These are phyloP conservation scores for Pseudotsuga menziesii DNA, from an alignment of 75 land plant genomes.

Conservation along the genomic window DNA sequence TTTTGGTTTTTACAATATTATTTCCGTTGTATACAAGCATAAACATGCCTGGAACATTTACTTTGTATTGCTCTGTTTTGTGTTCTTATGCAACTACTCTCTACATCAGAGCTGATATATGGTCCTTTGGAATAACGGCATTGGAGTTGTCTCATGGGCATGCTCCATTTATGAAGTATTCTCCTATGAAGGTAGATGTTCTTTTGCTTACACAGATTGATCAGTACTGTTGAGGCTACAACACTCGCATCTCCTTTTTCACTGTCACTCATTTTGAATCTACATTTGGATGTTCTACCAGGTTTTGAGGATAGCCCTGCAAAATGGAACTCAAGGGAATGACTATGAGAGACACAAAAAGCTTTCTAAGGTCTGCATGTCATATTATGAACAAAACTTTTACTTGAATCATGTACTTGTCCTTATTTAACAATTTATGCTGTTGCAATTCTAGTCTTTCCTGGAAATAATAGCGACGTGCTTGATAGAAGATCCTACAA, in stretches of 20 bases:
- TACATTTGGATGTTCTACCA: background rate
- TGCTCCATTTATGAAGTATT: constrained; percentile 47
- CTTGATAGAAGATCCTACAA: constrained; percentile 19
- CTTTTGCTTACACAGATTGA: background rate
- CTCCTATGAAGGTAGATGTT: constrained; percentile 42
- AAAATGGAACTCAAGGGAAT: constrained; percentile 8
- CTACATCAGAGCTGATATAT: constrained; percentile 43
- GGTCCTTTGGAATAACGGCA: constrained; percentile 64
- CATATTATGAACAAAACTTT: background rate
- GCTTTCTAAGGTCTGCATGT: constrained; percentile 18
- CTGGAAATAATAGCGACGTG: constrained; percentile 17
- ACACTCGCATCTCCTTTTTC: background rate
- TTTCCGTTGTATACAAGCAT: background rate
- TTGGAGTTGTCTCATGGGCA: constrained; percentile 57
- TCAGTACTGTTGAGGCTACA: background rate
- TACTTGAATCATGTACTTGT: background rate
- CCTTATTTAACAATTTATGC: constrained; percentile 5
- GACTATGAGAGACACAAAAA: constrained; percentile 9
- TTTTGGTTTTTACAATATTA: background rate
- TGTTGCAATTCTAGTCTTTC: constrained; percentile 13
- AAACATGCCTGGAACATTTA: background rate
- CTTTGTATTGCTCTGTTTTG: constrained; percentile 4
- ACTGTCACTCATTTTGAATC: constrained; percentile 2
- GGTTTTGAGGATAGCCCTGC: constrained; percentile 18
- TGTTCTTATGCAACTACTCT: background rate